Conservation (phyloP, 176 grass and related monocot genomes). For the Rhynchospora pubera region DNA sequence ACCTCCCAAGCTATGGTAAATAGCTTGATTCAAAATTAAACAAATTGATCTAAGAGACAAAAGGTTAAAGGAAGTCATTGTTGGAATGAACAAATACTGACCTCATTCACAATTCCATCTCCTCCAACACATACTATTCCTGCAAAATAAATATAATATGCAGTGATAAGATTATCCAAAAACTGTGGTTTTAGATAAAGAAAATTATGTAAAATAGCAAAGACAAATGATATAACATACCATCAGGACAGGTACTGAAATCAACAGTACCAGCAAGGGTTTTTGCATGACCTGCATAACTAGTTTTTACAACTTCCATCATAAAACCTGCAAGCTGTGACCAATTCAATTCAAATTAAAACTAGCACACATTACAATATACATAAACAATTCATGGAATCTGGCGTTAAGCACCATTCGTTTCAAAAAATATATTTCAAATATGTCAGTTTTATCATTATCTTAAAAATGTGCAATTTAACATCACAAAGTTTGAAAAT, state of each 20-base stretch:
- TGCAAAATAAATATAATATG: slow-evolving; percentile 25
- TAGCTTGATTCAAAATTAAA: no score
- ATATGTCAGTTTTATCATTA: neutral
- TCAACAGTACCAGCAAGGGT: slow-evolving; percentile 70
- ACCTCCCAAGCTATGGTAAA: neutral
- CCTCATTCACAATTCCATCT: slow-evolving; percentile 99
- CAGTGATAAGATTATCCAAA: neutral
- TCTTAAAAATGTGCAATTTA: neutral
- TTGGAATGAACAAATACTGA: slow-evolving; percentile 18
- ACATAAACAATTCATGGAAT: neutral
- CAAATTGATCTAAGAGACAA: neutral
- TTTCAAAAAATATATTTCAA: neutral
- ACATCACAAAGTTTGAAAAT: neutral
- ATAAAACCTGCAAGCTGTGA: slow-evolving; percentile 93
- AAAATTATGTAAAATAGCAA: slow-evolving; percentile 13
- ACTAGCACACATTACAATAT: neutral
- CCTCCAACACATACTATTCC: slow-evolving; percentile 93
- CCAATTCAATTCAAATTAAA: slow-evolving; percentile 15
- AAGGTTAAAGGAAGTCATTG: slow-evolving; percentile 2
- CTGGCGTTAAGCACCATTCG: neutral
- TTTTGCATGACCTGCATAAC: slow-evolving; percentile 87
- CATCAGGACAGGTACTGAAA: slow-evolving; percentile 72
- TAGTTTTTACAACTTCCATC: slow-evolving; percentile 93
- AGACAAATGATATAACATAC: slow-evolving; percentile 37
- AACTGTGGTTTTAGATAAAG: neutral